Base-by-base conservation (phyloP, 2,329 filamentous ascomycete species). In the Pseudohalonectria lignicola region DNA sequence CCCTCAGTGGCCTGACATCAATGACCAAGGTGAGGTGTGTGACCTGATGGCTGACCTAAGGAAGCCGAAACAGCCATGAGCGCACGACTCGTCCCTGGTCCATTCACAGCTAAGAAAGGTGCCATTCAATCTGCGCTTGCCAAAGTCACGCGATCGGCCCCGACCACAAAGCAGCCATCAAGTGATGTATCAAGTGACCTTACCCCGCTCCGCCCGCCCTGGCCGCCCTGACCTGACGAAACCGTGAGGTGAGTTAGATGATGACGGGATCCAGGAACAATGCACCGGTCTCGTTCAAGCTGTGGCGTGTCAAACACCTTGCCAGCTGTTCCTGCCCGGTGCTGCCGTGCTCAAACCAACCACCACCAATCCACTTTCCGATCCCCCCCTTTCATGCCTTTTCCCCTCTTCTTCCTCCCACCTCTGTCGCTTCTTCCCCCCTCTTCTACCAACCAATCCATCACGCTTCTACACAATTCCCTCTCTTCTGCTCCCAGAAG, bases 111-210 rank as follows among this genome's bases (percentile, higher is more conserved):
- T 26, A 8, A 12, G 23, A 26, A 26, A 8, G 23, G 23, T 26
- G 23, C 12, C 8, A 12, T 26, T 10, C 19, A 4, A 16, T 34
- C 21, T 34, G 31, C 17, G 19, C n/a, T 21, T 18, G 19, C 31
- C 19, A 19, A 17, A 34, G 31, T 34, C 31, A 34, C 31, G 31
- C 31, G 31, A 34, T 34, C 18, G 31, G 31, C 31, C 11, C 11
- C 19, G 31, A 6, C 17, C 31, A 19, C 17, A 8, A 19, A 20
- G 13, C 19, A 19, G 12, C 10, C 31, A 34, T 34, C 18, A 34
- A 34, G 12, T 23, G 31, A 23, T 34, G 31, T 8, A 18, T 34
- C 31, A 34, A 34, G 31, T 34, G 31, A 34, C n/a, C 31, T 33
- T 34, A 34, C 31, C 31, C 31, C 31, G 31, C 31, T 19, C 31